Evolutionary conservation across 23 red algal genomes (phyloP).

Genomic region (Agarophyton chilense): DNA sequence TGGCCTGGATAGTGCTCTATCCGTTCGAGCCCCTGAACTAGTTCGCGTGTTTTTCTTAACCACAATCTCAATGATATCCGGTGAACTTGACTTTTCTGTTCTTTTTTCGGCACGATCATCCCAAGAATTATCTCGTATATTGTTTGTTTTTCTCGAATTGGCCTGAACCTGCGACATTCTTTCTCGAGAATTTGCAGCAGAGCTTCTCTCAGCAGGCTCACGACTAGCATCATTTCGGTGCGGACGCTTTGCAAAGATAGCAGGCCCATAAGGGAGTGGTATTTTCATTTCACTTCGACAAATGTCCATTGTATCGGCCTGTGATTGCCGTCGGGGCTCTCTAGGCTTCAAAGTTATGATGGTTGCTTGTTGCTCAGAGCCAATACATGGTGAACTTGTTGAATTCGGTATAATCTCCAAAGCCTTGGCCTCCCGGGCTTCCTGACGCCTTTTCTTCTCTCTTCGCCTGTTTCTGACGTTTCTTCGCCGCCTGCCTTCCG

Average conservation of each 20-base stretch:
- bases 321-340: background rate
- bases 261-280: background rate
- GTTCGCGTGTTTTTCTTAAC: background rate
- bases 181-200: background rate
- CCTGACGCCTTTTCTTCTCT: conserved; percentile 10
- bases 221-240: background rate
- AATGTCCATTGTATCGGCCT: background rate
- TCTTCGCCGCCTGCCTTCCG: background rate
- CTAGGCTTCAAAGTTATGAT: background rate
- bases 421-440: conserved; percentile 1
- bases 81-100: background rate
- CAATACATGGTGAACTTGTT: background rate
- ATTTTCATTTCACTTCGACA: background rate
- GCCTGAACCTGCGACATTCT: background rate
- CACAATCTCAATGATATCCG: background rate
- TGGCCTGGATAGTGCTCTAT: no score
- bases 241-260: background rate
- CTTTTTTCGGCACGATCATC: background rate
- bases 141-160: background rate
- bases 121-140: background rate
- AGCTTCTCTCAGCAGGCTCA: no score
- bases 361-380: background rate
- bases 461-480: conserved; percentile 37
- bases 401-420: background rate
- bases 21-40: background rate